Conservation (phyloP, 2,329 filamentous ascomycete species). For the Fusarium buharicum region DNA sequence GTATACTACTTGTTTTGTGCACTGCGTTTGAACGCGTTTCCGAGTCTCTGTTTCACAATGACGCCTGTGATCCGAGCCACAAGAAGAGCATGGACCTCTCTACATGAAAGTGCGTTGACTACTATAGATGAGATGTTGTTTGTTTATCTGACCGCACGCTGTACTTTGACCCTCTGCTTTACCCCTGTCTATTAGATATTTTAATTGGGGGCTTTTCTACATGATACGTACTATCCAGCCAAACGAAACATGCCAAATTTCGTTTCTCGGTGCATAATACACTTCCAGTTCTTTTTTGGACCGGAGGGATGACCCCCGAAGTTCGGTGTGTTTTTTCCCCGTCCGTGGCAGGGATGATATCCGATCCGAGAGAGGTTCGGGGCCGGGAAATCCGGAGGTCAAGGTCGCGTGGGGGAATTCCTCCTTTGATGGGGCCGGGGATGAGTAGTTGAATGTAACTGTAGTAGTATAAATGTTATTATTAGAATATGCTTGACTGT, state of each 20-base stretch:
- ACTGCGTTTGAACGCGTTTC: slow-evolving; percentile 21
- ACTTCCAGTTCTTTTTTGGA: slow-evolving; percentile 5
- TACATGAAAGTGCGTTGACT: slow-evolving; percentile 13
- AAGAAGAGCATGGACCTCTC: not conserved
- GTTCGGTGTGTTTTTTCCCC: slow-evolving; percentile 1
- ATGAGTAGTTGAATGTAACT: slow-evolving; percentile 17
- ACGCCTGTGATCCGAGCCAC: slow-evolving; percentile 4
- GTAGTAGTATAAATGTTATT: not conserved
- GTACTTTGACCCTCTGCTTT: too few relatives aligned
- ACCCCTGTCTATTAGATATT: not conserved
- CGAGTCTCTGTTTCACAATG: slow-evolving; percentile 33
- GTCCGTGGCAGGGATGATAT: slow-evolving; percentile 7
- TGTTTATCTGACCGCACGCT: not conserved
- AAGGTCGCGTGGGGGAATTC: slow-evolving; percentile 3
- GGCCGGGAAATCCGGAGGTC: slow-evolving; percentile 11
- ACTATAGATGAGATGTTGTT: not conserved
- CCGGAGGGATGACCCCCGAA: slow-evolving; percentile 8
- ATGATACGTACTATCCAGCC: slow-evolving; percentile 6
- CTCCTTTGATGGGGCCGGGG: too few relatives aligned
- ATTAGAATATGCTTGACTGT: too few relatives aligned
- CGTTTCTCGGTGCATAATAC: not conserved
- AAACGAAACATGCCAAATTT: slow-evolving; percentile 12
- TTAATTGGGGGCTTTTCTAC: slow-evolving; percentile 1
- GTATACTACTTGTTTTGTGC: not conserved
- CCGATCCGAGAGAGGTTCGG: slow-evolving; percentile 30